phyloP scores from a whole-genome alignment of 164 flowering plant species.

The Stephania yunnanensis region DNA sequence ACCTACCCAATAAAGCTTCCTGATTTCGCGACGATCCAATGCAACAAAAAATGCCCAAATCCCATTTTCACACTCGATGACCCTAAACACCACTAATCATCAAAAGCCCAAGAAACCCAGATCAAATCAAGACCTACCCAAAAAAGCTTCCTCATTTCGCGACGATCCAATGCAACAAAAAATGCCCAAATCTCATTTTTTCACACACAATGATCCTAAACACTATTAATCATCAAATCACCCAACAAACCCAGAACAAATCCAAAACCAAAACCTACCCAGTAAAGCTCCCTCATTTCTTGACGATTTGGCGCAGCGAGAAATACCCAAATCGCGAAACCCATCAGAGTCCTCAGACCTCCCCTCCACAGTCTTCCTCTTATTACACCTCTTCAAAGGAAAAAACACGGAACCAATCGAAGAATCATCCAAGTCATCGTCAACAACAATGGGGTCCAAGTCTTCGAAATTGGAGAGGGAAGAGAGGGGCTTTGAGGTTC shows the following conservation, averaged over 20 bases:
- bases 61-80: background rate
- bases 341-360: slow-evolving; percentile 14
- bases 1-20: slow-evolving; percentile 13
- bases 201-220: background rate
- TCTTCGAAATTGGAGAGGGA: slow-evolving; percentile 40
- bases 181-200: background rate
- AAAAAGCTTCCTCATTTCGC: background rate
- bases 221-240: background rate
- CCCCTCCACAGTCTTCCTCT: slow-evolving; percentile 35
- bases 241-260: background rate
- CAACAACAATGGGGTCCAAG: slow-evolving; percentile 21
- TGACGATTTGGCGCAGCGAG: slow-evolving; percentile 7
- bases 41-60: slow-evolving; percentile 14
- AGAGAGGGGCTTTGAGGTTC: slow-evolving; percentile 29
- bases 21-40: slow-evolving; percentile 7
- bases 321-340: slow-evolving; percentile 15
- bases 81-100: background rate
- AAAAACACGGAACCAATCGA: slow-evolving; percentile 65
- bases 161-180: background rate
- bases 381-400: slow-evolving; percentile 48
- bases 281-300: slow-evolving; percentile 8
- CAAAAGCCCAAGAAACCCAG: background rate
- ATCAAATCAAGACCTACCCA: slow-evolving; percentile 3
- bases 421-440: slow-evolving; percentile 33
- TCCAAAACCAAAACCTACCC: slow-evolving; percentile 10